Percentiles rank a stretch among this genome's conserved stretches.
Conservation (phyloP, 495 filamentous ascomycete species). For the Thermothielavioides terrestris region DNA sequence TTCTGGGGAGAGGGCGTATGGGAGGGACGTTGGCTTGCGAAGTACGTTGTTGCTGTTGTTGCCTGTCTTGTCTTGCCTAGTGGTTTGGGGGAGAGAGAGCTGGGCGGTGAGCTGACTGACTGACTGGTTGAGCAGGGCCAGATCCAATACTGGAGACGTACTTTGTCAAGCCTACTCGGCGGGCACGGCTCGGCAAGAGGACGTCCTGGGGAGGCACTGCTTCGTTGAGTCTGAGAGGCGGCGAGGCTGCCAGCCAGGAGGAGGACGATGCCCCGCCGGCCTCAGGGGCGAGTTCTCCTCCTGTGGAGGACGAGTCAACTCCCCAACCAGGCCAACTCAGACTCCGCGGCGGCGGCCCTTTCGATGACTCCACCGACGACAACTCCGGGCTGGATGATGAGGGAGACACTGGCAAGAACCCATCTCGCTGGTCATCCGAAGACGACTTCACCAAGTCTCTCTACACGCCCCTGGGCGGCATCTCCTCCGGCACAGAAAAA, state of each 20-base stretch:
- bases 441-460: too few relatives aligned
- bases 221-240: constrained; percentile 13
- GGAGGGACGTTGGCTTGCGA: constrained; percentile 2
- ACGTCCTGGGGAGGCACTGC: neutral
- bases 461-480: neutral
- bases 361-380: neutral
- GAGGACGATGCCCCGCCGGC: neutral
- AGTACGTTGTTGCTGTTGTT: neutral
- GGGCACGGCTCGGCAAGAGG: too few relatives aligned
- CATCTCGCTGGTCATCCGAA: too few relatives aligned
- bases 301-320: neutral
- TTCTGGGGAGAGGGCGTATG: neutral
- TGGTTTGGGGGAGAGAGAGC: too few relatives aligned
- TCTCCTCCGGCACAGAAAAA: too few relatives aligned
- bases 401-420: neutral
- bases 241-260: neutral
- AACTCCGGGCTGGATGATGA: neutral
- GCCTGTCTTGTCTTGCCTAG: neutral
- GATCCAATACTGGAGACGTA: constrained; percentile 4
- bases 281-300: neutral
- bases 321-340: neutral
- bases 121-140: neutral
- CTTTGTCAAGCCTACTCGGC: neutral
- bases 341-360: constrained; percentile 4
- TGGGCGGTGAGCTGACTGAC: neutral